Conservation (phyloP, 202 grass and related monocot species). For the Zizania palustris region DNA sequence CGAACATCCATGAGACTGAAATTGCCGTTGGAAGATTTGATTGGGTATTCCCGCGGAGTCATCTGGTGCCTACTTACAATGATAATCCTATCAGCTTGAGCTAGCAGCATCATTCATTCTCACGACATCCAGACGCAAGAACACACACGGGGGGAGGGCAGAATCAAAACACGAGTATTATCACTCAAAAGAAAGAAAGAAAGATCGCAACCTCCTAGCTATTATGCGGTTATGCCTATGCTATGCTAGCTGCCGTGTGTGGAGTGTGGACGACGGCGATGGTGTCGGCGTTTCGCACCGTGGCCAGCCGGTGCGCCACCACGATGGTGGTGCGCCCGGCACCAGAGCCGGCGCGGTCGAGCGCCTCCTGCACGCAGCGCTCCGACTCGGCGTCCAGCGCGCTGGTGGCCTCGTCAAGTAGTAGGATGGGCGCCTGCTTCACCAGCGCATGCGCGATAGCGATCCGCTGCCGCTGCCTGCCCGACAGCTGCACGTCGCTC, state of each 20-base stretch:
- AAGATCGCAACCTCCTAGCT: background rate
- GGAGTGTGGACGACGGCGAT: slow-evolving; percentile 83
- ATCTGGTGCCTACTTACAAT: too few relatives aligned
- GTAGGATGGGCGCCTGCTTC: slow-evolving; percentile 71
- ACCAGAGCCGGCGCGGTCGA: slow-evolving; percentile 37
- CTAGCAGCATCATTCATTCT: too few relatives aligned
- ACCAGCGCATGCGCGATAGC: slow-evolving; percentile 77
- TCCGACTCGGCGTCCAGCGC: slow-evolving; percentile 92
- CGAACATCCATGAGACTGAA: too few relatives aligned
- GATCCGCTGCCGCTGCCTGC: slow-evolving; percentile 84
- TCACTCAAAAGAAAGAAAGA: too few relatives aligned
- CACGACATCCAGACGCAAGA: too few relatives aligned
- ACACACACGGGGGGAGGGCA: too few relatives aligned
- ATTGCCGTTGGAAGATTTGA: too few relatives aligned
- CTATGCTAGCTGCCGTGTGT: background rate
- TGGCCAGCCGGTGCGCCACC: slow-evolving; percentile 84
- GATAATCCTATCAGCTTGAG: too few relatives aligned
- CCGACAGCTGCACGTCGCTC: slow-evolving; percentile 85
- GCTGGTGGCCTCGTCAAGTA: slow-evolving; percentile 94
- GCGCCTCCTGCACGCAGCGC: slow-evolving; percentile 85
- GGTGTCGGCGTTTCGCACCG: slow-evolving; percentile 75
- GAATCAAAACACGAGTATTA: too few relatives aligned
- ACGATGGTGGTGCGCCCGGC: slow-evolving; percentile 67
- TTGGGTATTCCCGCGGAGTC: too few relatives aligned
- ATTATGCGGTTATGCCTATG: too few relatives aligned